Conservation (phyloP, 1,284 basidiomycete species). For the Ceratobasidium sp. region DNA sequence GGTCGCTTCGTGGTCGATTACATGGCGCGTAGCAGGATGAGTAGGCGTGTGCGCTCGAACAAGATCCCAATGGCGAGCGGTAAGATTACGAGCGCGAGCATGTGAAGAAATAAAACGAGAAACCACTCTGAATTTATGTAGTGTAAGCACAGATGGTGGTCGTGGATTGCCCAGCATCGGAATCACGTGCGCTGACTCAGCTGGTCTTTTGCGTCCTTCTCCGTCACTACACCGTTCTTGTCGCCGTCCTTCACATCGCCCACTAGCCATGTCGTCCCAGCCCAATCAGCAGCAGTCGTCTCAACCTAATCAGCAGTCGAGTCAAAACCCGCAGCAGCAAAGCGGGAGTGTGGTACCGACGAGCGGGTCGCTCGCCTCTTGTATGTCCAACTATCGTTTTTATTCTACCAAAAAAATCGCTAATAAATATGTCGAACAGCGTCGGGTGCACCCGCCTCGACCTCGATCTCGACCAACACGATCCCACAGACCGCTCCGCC, state of each 20-base stretch:
- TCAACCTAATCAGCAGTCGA: background rate
- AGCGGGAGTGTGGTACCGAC: background rate
- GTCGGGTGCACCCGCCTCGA: background rate
- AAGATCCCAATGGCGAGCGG: slow-evolving; percentile 23
- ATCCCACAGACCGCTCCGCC: slow-evolving; percentile 69
- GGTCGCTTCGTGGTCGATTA: slow-evolving; percentile 10
- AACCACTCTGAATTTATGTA: background rate
- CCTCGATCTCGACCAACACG: slow-evolving; percentile 46
- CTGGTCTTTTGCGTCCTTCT: no score
- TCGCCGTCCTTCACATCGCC: background rate
- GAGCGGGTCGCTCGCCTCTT: background rate
- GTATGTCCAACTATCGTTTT: background rate
- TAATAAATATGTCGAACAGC: background rate
- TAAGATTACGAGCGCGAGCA: background rate
- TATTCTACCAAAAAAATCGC: background rate
- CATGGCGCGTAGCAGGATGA: slow-evolving; percentile 22
- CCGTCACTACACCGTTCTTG: background rate
- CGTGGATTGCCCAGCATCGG: background rate
- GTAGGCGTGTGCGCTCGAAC: background rate
- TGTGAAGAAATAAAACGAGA: background rate
- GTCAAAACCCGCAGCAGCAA: background rate
- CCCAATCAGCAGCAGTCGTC: no score
- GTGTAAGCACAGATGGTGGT: background rate
- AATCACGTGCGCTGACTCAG: no score
- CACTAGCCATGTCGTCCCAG: no score